Percentiles rank a stretch among this genome's conserved stretches.
These are phyloP conservation scores for Coemansia sp. DNA, from an alignment of 192 early-diverging fungal species.

Conservation along the genomic window DNA sequence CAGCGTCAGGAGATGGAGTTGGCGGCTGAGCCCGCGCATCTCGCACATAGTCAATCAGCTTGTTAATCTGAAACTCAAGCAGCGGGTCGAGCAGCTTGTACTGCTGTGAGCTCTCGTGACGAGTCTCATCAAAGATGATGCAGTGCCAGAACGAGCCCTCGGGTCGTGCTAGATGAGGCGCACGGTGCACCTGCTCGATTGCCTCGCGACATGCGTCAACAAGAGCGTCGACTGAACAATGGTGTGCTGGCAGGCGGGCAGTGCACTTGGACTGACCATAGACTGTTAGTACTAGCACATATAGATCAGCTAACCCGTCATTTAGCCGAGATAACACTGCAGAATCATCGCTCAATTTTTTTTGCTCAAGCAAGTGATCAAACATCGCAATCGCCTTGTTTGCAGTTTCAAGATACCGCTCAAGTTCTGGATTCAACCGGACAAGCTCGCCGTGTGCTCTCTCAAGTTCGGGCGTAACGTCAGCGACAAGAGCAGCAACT, in stretches of 20 bases:
- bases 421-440: constrained; percentile 5
- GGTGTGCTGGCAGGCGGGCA: neutral
- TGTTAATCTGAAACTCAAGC: constrained; percentile 48
- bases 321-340: constrained; percentile 17
- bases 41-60: constrained; percentile 42
- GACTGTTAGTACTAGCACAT: constrained; percentile 23
- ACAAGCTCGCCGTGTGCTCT: constrained; percentile 3
- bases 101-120: constrained; percentile 48
- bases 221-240: constrained; percentile 2
- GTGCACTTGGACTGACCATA: constrained; percentile 30
- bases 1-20: neutral
- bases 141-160: constrained; percentile 36
- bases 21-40: constrained; percentile 13
- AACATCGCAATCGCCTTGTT: constrained; percentile 26
- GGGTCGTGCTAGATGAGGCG: constrained; percentile 5
- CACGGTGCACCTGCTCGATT: neutral
- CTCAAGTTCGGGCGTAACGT: neutral
- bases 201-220: neutral
- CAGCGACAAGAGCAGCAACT: neutral
- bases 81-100: constrained; percentile 54
- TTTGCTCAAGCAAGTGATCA: constrained; percentile 31
- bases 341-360: constrained; percentile 21
- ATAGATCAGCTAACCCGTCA: constrained; percentile 38
- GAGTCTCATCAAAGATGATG: constrained; percentile 38
- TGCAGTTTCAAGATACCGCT: constrained; percentile 25